Conservation (phyloP, 2,329 filamentous ascomycete species). For the Aspergillus sp. region DNA sequence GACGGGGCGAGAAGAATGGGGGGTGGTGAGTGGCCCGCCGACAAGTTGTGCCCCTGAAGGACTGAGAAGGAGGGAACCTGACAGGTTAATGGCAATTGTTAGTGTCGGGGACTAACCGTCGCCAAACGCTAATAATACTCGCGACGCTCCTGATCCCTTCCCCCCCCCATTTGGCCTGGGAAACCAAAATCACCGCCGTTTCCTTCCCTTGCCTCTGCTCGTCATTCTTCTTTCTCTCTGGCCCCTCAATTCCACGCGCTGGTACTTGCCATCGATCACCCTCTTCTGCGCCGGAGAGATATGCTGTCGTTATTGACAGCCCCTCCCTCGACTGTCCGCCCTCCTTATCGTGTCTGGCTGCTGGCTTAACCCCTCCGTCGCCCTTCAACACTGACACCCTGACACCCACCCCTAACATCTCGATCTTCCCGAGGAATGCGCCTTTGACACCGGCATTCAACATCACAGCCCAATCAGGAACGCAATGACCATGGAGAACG, state of each 20-base stretch:
- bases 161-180: constrained; percentile 2
- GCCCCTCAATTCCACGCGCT: constrained; percentile 7
- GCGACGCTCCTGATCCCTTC: constrained; percentile 1
- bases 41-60: constrained; percentile 11
- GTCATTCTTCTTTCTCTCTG: background rate
- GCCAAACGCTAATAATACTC: constrained; percentile 7
- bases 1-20: constrained; percentile 27
- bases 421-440: constrained; percentile 13
- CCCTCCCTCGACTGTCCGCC: constrained; percentile 13
- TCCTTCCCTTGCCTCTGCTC: constrained; percentile 7
- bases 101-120: constrained; percentile 3
- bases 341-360: constrained; percentile 18
- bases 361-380: constrained; percentile 17
- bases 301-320: constrained; percentile 21
- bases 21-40: constrained; percentile 8
- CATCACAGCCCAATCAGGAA: background rate
- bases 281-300: constrained; percentile 12
- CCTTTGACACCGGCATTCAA: constrained; percentile 2
- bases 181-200: constrained; percentile 11
- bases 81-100: background rate
- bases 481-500: constrained; percentile 28
- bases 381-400: background rate
- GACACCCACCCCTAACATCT: constrained; percentile 2
- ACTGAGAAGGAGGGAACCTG: background rate
- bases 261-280: constrained; percentile 1